Evolutionary conservation across 1,139 yeast species (phyloP), one percentile per base, ranked within the genome.

Genomic region (Suhomyces kunorum): DNA sequence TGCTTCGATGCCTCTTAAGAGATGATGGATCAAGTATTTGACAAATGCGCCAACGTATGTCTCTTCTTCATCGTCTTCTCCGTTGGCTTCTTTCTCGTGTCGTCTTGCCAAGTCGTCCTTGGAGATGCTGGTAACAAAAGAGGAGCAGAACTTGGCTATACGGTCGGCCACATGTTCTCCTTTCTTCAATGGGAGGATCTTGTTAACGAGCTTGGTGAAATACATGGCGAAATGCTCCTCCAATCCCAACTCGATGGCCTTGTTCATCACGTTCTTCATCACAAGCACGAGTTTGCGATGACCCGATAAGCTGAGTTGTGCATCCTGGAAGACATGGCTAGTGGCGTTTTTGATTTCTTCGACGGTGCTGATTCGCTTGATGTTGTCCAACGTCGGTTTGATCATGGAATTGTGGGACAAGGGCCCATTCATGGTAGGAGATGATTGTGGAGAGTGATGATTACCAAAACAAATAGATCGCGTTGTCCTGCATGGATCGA

Each of bases 301-400:
- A 2, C 90, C 84, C 0, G 92, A 82, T 26, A 83, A 70, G 1
- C 87, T 74, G 27, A 63, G 47, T 54, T 90, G 98, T 0, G 94
- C 88, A 44, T 84, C 92, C 54, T 86, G 94, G 56, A 90, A 90
- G 2, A 83, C 81, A 42, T 78, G 81, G 0, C 85, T 80, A 53
- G 87, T 68, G 2, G 85, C 78, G 25, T 41, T 38, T 27, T 56
- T 53, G 37, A 71, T 55, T 22, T 65, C 71, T 6, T 59, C 60
- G 6, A 63, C 53, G 7, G 51, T 45, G 6, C 41, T 44, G 34
- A 64, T 57, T 28, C 48, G 43, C 45, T 53, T 54, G 25, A 63
- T 61, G 15, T 61, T 53, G 29, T 43, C 47, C 5, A 44, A 40
- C 1, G 53, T 51, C 9, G 54, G 52, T 28, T 43, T 51, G 28